A percentile compares a stretch with the other conserved stretches of the same genome.
These are phyloP conservation scores for Polyporus tsugae DNA, from an alignment of 1,284 basidiomycete genomes.

Conservation along the genomic window DNA sequence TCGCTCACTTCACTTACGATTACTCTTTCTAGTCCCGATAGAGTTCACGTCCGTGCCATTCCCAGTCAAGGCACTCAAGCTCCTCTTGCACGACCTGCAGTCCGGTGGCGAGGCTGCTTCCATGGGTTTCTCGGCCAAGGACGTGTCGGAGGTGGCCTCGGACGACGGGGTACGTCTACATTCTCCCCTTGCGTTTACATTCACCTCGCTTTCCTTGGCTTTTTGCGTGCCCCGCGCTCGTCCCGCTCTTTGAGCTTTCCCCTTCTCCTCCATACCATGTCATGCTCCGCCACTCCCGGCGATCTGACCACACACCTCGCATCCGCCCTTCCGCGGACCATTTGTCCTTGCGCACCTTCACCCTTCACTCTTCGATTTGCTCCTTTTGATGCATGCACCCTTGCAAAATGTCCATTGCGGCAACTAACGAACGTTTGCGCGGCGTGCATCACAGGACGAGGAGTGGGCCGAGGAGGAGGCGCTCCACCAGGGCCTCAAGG, in stretches of 20 bases:
- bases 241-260: not conserved
- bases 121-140: constrained; percentile 54
- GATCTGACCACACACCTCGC: constrained; percentile 6
- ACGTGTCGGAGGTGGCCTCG: constrained; percentile 63
- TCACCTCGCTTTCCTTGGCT: not conserved
- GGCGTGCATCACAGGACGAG: constrained; percentile 65
- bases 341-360: not conserved
- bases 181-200: not conserved
- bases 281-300: not conserved
- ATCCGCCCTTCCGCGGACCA: constrained; percentile 4
- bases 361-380: not conserved
- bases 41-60: constrained; percentile 89
- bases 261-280: not conserved
- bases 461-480: constrained; percentile 88
- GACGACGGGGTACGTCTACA: constrained; percentile 76
- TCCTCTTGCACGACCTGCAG: constrained; percentile 86
- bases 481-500: constrained; percentile 59
- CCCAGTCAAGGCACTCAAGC: constrained; percentile 91
- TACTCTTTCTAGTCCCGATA: constrained; percentile 68
- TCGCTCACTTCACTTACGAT: not conserved
- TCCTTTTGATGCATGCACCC: not conserved
- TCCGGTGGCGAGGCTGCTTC: constrained; percentile 74
- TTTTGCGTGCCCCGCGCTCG: not conserved
- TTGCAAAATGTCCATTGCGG: not conserved
- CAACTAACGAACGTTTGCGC: not conserved